These are phyloP conservation scores for Elongisporangium anandrum DNA, from an alignment of 352 stramenopile species.

Conservation along the genomic window DNA sequence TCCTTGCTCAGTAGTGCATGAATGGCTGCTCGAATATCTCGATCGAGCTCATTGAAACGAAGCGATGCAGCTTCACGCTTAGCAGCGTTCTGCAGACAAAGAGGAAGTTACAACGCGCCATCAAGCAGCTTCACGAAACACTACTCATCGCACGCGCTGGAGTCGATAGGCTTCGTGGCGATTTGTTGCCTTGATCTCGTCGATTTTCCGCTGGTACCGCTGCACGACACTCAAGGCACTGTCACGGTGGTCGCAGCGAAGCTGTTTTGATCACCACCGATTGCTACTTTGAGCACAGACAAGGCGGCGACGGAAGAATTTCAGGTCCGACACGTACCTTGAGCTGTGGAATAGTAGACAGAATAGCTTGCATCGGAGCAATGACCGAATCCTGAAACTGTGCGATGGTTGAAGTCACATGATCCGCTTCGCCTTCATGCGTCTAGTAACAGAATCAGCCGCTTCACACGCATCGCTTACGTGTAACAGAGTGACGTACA, in stretches of 20 bases:
- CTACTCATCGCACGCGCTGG: slow-evolving; percentile 36
- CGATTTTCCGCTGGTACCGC: slow-evolving; percentile 60
- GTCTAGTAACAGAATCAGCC: slow-evolving; percentile 10
- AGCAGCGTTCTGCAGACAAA: slow-evolving; percentile 44
- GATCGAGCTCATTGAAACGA: slow-evolving; percentile 65
- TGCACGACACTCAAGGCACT: slow-evolving; percentile 44
- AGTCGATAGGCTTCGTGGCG: slow-evolving; percentile 43
- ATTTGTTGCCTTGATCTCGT: slow-evolving; percentile 36
- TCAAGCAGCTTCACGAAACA: neutral
- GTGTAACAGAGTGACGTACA: neutral
- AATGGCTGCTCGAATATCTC: slow-evolving; percentile 41
- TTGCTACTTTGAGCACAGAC: neutral
- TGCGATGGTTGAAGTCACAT: slow-evolving; percentile 27
- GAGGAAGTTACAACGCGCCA: neutral
- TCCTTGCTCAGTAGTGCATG: slow-evolving; percentile 30
- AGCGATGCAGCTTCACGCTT: slow-evolving; percentile 54
- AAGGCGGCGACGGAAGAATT: neutral
- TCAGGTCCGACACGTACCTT: slow-evolving; percentile 18
- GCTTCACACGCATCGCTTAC: neutral
- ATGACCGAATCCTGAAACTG: slow-evolving; percentile 54
- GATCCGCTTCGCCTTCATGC: slow-evolving; percentile 12
- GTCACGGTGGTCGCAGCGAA: slow-evolving; percentile 66
- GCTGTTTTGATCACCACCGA: slow-evolving; percentile 13
- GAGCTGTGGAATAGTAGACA: slow-evolving; percentile 49
- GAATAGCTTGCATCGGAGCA: slow-evolving; percentile 50